Base-by-base conservation (phyloP, 495 filamentous ascomycete species). In the Hypoxylon fuscum region DNA sequence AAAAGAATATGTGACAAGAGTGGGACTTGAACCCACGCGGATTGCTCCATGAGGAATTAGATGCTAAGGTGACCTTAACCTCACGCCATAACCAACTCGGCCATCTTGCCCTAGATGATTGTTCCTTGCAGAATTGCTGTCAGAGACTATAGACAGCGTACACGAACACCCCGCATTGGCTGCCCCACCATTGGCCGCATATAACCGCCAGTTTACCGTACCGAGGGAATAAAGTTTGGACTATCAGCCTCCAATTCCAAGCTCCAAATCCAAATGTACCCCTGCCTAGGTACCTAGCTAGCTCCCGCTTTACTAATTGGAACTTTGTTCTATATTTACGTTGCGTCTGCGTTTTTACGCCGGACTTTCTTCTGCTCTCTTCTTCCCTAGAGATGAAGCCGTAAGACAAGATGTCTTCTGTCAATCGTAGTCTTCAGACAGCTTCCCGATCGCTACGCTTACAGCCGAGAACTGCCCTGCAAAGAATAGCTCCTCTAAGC, bases 61-160 rank as follows among this genome's bases (percentile, higher is more conserved):
- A 40, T 64, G 59, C 46, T 71, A 71, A 71, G 69, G 59, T 70
- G 23, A 66, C 73, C 73, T 74, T 76, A 76, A 76, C 73, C 73
- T 76, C 64, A 68, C 73, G 73, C 73, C 73, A 74, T 76, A 72
- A 75, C 73, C 73, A 75, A 75, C 73, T 75, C 73, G 73, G 73
- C 73, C 73, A 75, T 74, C 73, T 73, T 71, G 68, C 73, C 73
- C n/a, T n/a, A n/a, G n/a, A n/a, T n/a, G n/a, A n/a, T n/a, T n/a
- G n/a, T n/a, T n/a, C n/a, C n/a, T n/a, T n/a, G n/a, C n/a, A n/a
- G n/a, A n/a, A n/a, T n/a, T n/a, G n/a, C n/a, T n/a, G n/a, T n/a
- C n/a, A n/a, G n/a, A n/a, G n/a, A n/a, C n/a, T n/a, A n/a, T n/a
- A n/a, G n/a, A n/a, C n/a, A n/a, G n/a, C n/a, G n/a, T n/a, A n/a